phyloP scores from a whole-genome alignment of 306 rosid genomes.

The Trifolium repens region DNA sequence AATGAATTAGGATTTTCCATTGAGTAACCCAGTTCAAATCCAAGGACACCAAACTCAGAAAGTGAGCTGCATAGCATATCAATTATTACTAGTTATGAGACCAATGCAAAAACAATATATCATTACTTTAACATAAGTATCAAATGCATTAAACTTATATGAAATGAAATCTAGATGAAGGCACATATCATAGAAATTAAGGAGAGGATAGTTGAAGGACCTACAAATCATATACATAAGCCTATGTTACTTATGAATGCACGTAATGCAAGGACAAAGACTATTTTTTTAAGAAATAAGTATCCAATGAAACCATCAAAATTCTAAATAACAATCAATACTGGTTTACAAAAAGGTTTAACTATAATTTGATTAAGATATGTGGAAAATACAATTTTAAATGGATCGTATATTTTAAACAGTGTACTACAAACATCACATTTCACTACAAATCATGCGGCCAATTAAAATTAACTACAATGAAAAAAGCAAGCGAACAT shows the following conservation, averaged over 20 bases:
- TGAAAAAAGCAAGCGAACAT: slow-evolving; percentile 2
- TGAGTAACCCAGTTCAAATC: slow-evolving; percentile 93
- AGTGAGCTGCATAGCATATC: slow-evolving; percentile 71
- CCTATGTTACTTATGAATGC: neutral
- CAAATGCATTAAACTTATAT: neutral
- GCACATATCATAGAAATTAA: slow-evolving; percentile 3
- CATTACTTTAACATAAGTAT: slow-evolving; percentile 8
- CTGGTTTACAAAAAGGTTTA: neutral
- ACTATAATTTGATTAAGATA: slow-evolving; percentile 1
- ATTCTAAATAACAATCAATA: neutral
- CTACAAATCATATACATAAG: neutral
- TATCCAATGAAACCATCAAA: slow-evolving; percentile 6
- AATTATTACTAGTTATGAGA: slow-evolving; percentile 33
- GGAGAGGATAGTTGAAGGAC: neutral
- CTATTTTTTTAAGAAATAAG: slow-evolving; percentile 6
- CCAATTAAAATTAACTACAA: neutral
- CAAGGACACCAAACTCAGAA: slow-evolving; percentile 96
- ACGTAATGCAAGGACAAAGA: too few relatives aligned
- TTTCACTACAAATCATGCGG: slow-evolving; percentile 1
- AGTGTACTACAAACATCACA: neutral
- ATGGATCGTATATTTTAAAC: neutral
- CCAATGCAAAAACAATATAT: slow-evolving; percentile 16
- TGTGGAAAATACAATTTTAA: slow-evolving; percentile 18
- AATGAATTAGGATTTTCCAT: slow-evolving; percentile 95
- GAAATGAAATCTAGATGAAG: slow-evolving; percentile 28